Base-by-base conservation (phyloP, 305 asterid genomes). In the Fraxinus albicans region DNA sequence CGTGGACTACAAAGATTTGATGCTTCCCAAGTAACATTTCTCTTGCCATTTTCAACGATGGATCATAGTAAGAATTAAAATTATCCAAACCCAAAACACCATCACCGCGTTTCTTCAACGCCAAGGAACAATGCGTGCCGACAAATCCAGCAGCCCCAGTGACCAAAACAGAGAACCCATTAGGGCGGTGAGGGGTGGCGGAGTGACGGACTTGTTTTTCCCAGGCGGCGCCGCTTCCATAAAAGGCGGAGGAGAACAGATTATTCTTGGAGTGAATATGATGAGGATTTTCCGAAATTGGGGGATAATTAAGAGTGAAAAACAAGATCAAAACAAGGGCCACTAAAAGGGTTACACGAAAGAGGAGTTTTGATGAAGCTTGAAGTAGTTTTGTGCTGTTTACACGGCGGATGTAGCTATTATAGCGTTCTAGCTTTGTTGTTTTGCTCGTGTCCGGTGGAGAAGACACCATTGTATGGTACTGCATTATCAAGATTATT, bases 141-240 rank as follows among this genome's bases (percentile, higher is more conserved):
- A 95, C 98, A 78, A 95, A 95, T 0, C 98, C 98, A 8, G 90
- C 97, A 0, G 98, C 98, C 1, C 98, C 98, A 2, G 98, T 94
- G 50, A 95, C 97, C 3, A 95, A 86, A 13, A 95, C 94, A 6
- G 98, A 92, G 85, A 94, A 84, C 1, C 98, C 98, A 40, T 92
- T 85, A 40, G 92, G 88, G 27, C 97, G 95, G 76, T 88, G 93
- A 8, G 98, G 98, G 0, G 98, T 95, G 70, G 97, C 67, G 69
- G 98, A 94, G 79, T 88, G 96, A 1, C 95, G 96, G 79, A 95
- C 94, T 25, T 89, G 92, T 75, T 95, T 95, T 85, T 92, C 98
- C 97, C 97, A 94, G 31, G 91, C 79, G 0, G 97, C 91, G 35
- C 92, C 96, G 79, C 89, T 38, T 63, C 92, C 93, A 87, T 91